These are phyloP conservation scores for Arthrobotrys iridis DNA, from an alignment of 2,329 filamentous ascomycete species.

Conservation along the genomic window DNA sequence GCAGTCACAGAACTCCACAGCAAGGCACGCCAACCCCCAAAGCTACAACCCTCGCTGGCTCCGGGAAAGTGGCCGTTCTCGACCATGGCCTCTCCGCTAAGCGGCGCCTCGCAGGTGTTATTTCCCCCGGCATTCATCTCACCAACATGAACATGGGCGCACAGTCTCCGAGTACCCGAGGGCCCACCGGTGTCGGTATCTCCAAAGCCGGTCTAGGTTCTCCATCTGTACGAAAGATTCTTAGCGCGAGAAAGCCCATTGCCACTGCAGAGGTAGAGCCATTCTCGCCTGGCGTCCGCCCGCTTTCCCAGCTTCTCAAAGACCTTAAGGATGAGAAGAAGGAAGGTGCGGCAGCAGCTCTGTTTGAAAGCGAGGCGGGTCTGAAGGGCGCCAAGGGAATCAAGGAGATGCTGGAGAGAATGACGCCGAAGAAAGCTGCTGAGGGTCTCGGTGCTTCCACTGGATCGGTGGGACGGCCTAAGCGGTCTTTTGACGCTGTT, in stretches of 20 bases:
- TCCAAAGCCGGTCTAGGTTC: slow-evolving; percentile 79
- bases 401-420: slow-evolving; percentile 69
- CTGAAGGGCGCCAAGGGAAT: slow-evolving; percentile 69
- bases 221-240: slow-evolving; percentile 75
- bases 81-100: slow-evolving; percentile 53
- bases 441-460: not conserved
- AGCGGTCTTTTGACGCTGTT: slow-evolving; percentile 47
- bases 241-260: slow-evolving; percentile 77
- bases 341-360: slow-evolving; percentile 71
- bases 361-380: slow-evolving; percentile 62
- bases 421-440: slow-evolving; percentile 75
- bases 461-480: slow-evolving; percentile 27
- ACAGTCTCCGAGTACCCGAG: slow-evolving; percentile 34
- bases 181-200: slow-evolving; percentile 69
- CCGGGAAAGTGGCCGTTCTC: slow-evolving; percentile 47
- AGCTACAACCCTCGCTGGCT: slow-evolving; percentile 46
- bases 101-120: slow-evolving; percentile 37
- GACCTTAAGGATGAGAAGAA: slow-evolving; percentile 55
- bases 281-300: slow-evolving; percentile 69
- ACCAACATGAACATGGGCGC: slow-evolving; percentile 40
- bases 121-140: slow-evolving; percentile 42
- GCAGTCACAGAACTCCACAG: slow-evolving; percentile 61
- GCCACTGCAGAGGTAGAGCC: slow-evolving; percentile 65
- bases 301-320: slow-evolving; percentile 54
- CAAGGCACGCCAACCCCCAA: slow-evolving; percentile 43